Evolutionary conservation across 768 basidiomycete species (phyloP).

Genomic region (Amanita inopinata): DNA sequence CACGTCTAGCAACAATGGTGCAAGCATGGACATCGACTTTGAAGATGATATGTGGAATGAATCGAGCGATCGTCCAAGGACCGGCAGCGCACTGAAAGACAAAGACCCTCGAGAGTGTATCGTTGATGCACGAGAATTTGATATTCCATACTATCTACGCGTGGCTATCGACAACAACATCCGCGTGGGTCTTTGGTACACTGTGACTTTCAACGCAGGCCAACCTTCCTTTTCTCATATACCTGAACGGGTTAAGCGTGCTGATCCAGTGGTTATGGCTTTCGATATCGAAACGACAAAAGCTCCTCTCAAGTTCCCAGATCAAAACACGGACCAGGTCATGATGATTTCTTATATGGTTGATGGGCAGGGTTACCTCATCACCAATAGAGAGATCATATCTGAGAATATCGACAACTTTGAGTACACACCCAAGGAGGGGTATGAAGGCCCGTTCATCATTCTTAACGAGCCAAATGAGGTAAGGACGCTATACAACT

Average conservation of each 20-base stretch:
- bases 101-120: slow-evolving; percentile 86
- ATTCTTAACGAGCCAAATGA: slow-evolving; percentile 94
- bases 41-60: slow-evolving; percentile 51
- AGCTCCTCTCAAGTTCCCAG: slow-evolving; percentile 98
- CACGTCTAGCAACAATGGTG: slow-evolving; percentile 38
- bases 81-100: slow-evolving; percentile 31
- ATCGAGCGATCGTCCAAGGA: slow-evolving; percentile 25
- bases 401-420: slow-evolving; percentile 97
- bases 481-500: slow-evolving; percentile 29
- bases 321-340: slow-evolving; percentile 91
- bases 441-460: slow-evolving; percentile 93
- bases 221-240: slow-evolving; percentile 65
- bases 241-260: slow-evolving; percentile 87
- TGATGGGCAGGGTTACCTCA: slow-evolving; percentile 94
- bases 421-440: slow-evolving; percentile 97
- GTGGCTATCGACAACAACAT: slow-evolving; percentile 99
- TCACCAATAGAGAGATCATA: slow-evolving; percentile 96
- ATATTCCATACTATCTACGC: slow-evolving; percentile 94
- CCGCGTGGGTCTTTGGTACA: slow-evolving; percentile 97
- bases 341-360: slow-evolving; percentile 99
- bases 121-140: slow-evolving; percentile 91
- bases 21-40: slow-evolving; percentile 57
- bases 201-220: slow-evolving; percentile 74
- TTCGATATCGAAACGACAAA: slow-evolving; percentile 99
- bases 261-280: slow-evolving; percentile 98